phyloP scores from a whole-genome alignment of 306 rosid species.

The Corylus heterophylla region DNA sequence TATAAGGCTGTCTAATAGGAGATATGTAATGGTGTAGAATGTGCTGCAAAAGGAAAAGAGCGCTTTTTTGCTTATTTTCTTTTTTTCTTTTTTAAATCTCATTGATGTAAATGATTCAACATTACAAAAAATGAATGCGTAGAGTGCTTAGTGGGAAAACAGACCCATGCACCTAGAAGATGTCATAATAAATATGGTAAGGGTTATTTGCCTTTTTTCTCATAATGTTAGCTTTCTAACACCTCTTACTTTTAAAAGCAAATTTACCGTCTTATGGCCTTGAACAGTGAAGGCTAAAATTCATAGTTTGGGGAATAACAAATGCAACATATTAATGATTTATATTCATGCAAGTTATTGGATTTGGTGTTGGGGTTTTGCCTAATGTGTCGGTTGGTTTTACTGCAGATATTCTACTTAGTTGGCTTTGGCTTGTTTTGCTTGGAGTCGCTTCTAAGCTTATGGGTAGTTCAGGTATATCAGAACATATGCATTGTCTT shows the following conservation, averaged over 20 bases:
- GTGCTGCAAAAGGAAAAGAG: background rate
- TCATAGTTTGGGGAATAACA: background rate
- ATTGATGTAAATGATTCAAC: too few species aligned
- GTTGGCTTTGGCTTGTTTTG: constrained; percentile 92
- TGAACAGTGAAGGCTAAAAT: background rate
- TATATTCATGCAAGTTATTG: constrained; percentile 4
- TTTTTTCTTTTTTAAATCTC: too few species aligned
- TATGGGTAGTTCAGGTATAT: constrained; percentile 13
- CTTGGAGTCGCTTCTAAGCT: constrained; percentile 83
- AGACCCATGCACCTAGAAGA: background rate
- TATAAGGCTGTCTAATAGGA: background rate
- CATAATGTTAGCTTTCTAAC: background rate
- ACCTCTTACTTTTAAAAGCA: background rate
- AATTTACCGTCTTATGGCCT: background rate
- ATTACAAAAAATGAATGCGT: too few species aligned
- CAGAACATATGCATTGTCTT: background rate
- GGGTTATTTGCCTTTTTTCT: background rate
- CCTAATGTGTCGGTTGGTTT: constrained; percentile 12
- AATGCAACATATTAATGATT: background rate
- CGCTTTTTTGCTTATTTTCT: too few species aligned
- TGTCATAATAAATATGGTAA: background rate
- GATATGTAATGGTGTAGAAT: background rate
- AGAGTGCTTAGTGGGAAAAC: background rate
- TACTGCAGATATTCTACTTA: constrained; percentile 80
- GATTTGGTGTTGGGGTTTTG: constrained; percentile 17